These are phyloP conservation scores for Phialophora chinensis DNA, from an alignment of 2,329 filamentous ascomycete species.

Conservation along the genomic window DNA sequence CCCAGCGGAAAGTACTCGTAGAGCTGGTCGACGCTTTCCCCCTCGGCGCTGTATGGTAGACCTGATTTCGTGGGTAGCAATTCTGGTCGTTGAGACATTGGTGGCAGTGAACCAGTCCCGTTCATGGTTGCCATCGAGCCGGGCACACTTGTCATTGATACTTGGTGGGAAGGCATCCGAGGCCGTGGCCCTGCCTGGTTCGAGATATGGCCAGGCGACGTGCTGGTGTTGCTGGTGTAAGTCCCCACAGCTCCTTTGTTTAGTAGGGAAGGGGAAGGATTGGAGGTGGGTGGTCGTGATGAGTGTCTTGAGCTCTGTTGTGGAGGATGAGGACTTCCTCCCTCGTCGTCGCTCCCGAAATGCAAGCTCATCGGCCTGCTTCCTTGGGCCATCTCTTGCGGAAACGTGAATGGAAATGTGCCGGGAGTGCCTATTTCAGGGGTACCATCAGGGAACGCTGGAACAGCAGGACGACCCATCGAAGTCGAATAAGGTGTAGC, in stretches of 20 bases:
- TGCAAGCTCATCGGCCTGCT: conserved; percentile 39
- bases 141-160: conserved; percentile 32
- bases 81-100: conserved; percentile 27
- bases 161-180: conserved; percentile 33
- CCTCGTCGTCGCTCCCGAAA: conserved; percentile 41
- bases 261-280: conserved; percentile 37
- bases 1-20: conserved; percentile 96
- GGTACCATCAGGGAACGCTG: conserved; percentile 35
- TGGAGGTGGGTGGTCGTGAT: conserved; percentile 39
- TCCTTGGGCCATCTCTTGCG: conserved; percentile 32
- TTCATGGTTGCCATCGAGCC: conserved; percentile 20
- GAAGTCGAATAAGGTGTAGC: conserved; percentile 35
- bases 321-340: conserved; percentile 34
- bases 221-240: conserved; percentile 20
- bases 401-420: conserved; percentile 37
- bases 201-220: conserved; percentile 25
- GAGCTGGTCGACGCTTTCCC: conserved; percentile 69
- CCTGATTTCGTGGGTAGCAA: conserved; percentile 28
- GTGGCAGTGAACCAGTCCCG: conserved; percentile 9
- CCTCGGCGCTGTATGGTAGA: conserved; percentile 24
- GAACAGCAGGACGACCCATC: conserved; percentile 34
- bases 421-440: conserved; percentile 35
- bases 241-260: conserved; percentile 34
- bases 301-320: conserved; percentile 35
- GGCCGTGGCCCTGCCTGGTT: conserved; percentile 22